Conservation (phyloP, 1,284 basidiomycete species). For the Cryptococcus sp. region DNA sequence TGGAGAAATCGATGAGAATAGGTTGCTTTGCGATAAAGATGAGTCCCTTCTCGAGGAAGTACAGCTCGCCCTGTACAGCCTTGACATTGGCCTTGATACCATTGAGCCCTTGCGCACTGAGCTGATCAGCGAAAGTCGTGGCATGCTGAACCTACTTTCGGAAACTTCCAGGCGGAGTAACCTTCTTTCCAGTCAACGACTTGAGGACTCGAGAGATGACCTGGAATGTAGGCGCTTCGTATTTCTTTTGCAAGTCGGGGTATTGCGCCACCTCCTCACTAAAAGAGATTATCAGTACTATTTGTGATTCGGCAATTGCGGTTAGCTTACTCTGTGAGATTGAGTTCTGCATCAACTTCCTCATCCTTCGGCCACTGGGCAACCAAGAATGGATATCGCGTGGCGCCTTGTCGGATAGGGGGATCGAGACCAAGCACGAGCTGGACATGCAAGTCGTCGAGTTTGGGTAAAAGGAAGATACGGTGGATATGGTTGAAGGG, state of each 20-base stretch:
- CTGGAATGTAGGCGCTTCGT: conserved; percentile 86
- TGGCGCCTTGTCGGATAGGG: conserved; percentile 97
- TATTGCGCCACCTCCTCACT: conserved; percentile 55
- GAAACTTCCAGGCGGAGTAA: conserved; percentile 78
- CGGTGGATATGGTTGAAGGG: conserved; percentile 85
- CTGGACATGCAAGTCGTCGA: conserved; percentile 91
- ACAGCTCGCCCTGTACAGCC: conserved; percentile 94
- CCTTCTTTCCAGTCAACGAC: conserved; percentile 85
- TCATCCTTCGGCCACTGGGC: conserved; percentile 97
- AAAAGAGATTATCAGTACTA: background rate
- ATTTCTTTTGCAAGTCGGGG: conserved; percentile 60
- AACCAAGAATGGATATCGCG: conserved; percentile 94
- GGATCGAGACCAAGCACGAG: conserved; percentile 89
- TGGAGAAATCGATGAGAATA: conserved; percentile 83
- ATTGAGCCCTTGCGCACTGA: conserved; percentile 56
- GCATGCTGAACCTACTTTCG: conserved; percentile 62
- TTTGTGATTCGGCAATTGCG: background rate
- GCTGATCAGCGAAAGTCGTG: conserved; percentile 2
- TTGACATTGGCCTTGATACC: conserved; percentile 94
- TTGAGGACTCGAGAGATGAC: conserved; percentile 95
- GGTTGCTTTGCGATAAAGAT: conserved; percentile 99
- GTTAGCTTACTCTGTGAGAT: conserved; percentile 77
- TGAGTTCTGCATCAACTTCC: conserved; percentile 93
- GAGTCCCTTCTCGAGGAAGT: conserved; percentile 96
- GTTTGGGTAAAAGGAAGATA: conserved; percentile 90